Evolutionary conservation across 2,329 filamentous ascomycete genomes (phyloP).

Genomic region (Epichloe coenophiala): DNA sequence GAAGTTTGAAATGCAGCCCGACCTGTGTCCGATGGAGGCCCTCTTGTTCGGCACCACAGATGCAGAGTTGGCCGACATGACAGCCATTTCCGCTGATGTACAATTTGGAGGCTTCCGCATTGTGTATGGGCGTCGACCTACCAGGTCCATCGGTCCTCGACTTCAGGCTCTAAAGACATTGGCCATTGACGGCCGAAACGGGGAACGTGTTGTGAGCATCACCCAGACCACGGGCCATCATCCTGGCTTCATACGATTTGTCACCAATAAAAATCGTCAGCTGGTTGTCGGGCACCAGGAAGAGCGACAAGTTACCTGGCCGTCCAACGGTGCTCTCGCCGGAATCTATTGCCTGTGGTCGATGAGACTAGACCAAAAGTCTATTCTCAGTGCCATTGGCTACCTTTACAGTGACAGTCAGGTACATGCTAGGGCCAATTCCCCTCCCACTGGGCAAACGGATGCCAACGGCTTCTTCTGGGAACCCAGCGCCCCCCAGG

Average conservation of each 20-base stretch:
- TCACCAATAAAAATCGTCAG: slow-evolving; percentile 16
- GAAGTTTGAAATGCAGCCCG: neutral
- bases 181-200: neutral
- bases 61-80: neutral
- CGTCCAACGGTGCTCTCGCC: neutral
- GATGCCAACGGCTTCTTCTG: neutral
- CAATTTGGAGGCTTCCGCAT: neutral
- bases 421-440: neutral
- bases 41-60: neutral
- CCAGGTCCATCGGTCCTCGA: neutral
- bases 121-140: neutral
- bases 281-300: neutral
- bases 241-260: neutral
- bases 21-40: neutral
- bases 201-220: neutral
- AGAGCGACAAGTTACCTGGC: neutral
- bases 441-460: neutral
- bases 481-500: neutral
- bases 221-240: neutral
- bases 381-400: neutral
- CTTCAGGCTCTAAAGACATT: neutral
- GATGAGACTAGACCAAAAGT: neutral
- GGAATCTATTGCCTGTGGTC: neutral
- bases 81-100: neutral
- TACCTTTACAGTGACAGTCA: neutral